Base-by-base conservation (phyloP, 2,329 filamentous ascomycete genomes). In the Didymella lethalis region DNA sequence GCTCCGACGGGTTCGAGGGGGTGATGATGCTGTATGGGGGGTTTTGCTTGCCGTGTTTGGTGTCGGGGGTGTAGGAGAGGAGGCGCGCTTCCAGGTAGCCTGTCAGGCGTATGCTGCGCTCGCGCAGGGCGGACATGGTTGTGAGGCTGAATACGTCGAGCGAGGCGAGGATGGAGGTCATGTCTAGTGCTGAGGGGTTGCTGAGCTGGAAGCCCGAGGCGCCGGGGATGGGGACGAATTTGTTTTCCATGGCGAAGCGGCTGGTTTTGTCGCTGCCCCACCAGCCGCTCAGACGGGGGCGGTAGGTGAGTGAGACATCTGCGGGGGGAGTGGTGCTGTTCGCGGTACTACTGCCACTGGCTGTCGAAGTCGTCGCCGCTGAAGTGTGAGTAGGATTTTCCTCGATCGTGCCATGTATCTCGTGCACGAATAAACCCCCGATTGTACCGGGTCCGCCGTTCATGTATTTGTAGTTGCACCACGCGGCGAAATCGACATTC, bases 391-490 rank as follows among this genome's bases (percentile, higher is more conserved):
- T 7, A 4, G 38, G 20, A 2, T 12, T 4, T 41, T 20, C 11
- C 23, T 71, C 66, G n/a, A 91, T 87, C 25, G 75, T 75, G 40
- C 89, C 87, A 73, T 96, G 90, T 38, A 81, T 83, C 72, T 91
- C 86, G 75, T 97, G 92, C 8, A 97, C 90, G 65, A 93, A 97
- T 0, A 89, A 81, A 0, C 90, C 92, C 1, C 86, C 92, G 63
- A 96, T 96, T 16, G 88, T 84, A 4, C 93, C 93, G 0, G 93
- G 92, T 0, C 93, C 93, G 26, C 88, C 88, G 73, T 96, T 96
- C 75, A 96, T 85, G 79, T 97, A 97, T 80, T 97, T 97, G 83
- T 97, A 97, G 18, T 89, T 93, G 78, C 93, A 97, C 93, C 93
- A 97, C 53, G 86, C 91, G 16, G 93, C 93, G 70, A 96, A 96